Percentiles rank a stretch among this genome's conserved stretches.
phyloP scores from a whole-genome alignment of 768 basidiomycete species.

The Coprinopsis strossmayeri region DNA sequence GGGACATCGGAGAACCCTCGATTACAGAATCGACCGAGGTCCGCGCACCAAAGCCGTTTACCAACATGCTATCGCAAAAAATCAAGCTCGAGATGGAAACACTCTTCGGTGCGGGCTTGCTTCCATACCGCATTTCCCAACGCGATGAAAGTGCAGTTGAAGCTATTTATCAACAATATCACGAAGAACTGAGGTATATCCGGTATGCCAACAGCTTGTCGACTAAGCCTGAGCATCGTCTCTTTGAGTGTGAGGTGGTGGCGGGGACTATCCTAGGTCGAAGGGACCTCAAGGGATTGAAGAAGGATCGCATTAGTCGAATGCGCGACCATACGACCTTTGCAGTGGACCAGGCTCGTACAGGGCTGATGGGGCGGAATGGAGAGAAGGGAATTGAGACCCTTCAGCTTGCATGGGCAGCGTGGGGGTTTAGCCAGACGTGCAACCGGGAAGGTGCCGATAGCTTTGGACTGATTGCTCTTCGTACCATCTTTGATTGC shows the following conservation, averaged over 20 bases:
- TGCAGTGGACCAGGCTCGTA: constrained; percentile 40
- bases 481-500: constrained; percentile 53
- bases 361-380: constrained; percentile 17
- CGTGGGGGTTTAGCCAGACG: constrained; percentile 48
- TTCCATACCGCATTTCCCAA: constrained; percentile 8
- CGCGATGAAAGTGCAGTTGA: constrained; percentile 18
- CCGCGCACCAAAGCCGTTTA: constrained; percentile 21
- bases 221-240: constrained; percentile 41
- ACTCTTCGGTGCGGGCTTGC: constrained; percentile 17
- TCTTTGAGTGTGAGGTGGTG: constrained; percentile 70
- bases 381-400: constrained; percentile 12
- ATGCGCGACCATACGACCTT: constrained; percentile 53
- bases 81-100: constrained; percentile 24
- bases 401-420: constrained; percentile 53
- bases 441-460: constrained; percentile 38
- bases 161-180: constrained; percentile 41
- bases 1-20: background rate
- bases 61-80: constrained; percentile 32
- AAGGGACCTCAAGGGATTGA: constrained; percentile 54
- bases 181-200: constrained; percentile 63
- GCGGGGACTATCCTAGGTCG: constrained; percentile 68
- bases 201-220: constrained; percentile 61
- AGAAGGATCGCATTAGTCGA: constrained; percentile 49
- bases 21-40: constrained; percentile 25
- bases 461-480: constrained; percentile 64